Evolutionary conservation across 2,329 filamentous ascomycete genomes (phyloP), one percentile per base, ranked within the genome.

Genomic region (Teratosphaeria destructans): DNA sequence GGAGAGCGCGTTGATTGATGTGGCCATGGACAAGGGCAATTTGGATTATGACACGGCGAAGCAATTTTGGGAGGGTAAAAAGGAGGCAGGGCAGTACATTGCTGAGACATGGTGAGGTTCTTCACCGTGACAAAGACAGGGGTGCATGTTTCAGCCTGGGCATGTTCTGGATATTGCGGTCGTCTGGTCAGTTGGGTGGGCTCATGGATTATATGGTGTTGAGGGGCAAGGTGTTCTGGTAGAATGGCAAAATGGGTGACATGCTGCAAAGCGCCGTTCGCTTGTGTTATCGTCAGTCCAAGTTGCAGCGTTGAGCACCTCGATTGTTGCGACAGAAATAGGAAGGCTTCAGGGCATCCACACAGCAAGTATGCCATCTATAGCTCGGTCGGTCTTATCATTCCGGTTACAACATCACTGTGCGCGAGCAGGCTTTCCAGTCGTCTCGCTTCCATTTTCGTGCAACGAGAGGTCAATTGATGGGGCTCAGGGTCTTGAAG

Each of bases 1-100:
- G 3, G 89, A 97, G 72, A 81, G 85, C 54, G 89, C 93, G 0
- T 80, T 99, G 14, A 80, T 96, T 29, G 89, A 96, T 63, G 91
- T 96, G 0, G 90, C 91, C 57, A 95, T 96, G 87, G 80, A 86
- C 65, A 96, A 96, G 80, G 94, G 93, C 11, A 91, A 91, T 69
- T 77, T 99, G 57, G 88, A 90, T 71, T 79, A 81, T 26, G 86
- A 91, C 35, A 90, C 95, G 72, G 93, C 94, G 2, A 80, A 82
- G 71, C 84, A 87, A 64, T 99, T 96, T 73, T 97, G 94, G 94
- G 78, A 86, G 54, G 81, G 89, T 67, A 97, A 97, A 85, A 93
- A 88, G 79, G 87, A 91, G 66, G 90, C 85, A 29, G 92, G 92
- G 3, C 92, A 96, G 77, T 99, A 96, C 73, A 96, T 96, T 80